Percentiles rank a stretch among this genome's conserved stretches.
These are phyloP conservation scores for Nematocida ausubeli DNA, from an alignment of 371 early-diverging fungal genomes.

Conservation along the genomic window DNA sequence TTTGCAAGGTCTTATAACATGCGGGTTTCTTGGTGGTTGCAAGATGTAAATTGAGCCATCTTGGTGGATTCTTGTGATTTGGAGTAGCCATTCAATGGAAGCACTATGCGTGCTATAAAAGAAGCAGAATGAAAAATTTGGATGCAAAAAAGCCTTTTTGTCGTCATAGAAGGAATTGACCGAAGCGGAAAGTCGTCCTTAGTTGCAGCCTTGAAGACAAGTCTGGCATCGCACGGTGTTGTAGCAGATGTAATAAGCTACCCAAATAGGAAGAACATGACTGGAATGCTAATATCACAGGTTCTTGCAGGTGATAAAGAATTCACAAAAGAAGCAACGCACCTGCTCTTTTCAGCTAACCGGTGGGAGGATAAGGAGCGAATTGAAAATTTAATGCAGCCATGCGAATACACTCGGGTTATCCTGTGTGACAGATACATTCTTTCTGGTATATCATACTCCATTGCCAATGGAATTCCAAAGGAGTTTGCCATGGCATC, in stretches of 20 bases:
- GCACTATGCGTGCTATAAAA: no score
- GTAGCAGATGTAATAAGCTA: constrained; percentile 43
- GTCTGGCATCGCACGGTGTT: constrained; percentile 64
- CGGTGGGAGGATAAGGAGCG: constrained; percentile 72
- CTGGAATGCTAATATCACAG: constrained; percentile 80
- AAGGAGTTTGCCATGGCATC: constrained; percentile 79
- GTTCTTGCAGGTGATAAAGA: constrained; percentile 74
- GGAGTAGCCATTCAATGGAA: no score
- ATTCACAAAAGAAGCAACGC: constrained; percentile 78
- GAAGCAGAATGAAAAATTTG: no score
- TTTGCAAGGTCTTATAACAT: no score
- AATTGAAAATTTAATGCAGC: constrained; percentile 24
- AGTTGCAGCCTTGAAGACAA: constrained; percentile 71
- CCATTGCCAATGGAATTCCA: constrained; percentile 73
- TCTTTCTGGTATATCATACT: constrained; percentile 87
- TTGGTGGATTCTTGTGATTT: no score
- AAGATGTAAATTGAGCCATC: no score
- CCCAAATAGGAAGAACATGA: constrained; percentile 78
- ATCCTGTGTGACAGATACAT: constrained; percentile 91
- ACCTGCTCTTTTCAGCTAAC: constrained; percentile 90
- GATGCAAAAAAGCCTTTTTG: constrained; percentile 53
- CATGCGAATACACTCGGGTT: constrained; percentile 42
- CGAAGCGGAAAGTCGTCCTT: constrained; percentile 89
- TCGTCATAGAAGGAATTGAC: constrained; percentile 81
- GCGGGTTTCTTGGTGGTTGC: no score